Evolutionary conservation across 768 basidiomycete species (phyloP), one percentile per base, ranked within the genome.

Genomic region (Trametes elegans): DNA sequence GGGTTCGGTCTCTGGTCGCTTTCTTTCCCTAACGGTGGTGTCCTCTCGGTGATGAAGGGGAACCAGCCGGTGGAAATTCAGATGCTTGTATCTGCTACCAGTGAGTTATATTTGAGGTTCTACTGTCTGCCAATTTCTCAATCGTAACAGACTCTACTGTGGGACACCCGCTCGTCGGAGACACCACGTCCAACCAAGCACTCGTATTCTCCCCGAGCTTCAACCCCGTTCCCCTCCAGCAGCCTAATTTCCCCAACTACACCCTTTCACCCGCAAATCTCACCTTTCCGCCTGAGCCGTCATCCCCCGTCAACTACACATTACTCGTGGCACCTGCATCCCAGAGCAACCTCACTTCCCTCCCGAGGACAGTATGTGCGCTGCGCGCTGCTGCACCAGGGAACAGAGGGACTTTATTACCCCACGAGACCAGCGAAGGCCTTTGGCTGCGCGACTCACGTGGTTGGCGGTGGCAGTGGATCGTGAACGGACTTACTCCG

Each of bases 381-480:
- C 66, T 91, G n/a, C 67, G 69, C 1, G 68, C 68, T 0, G 70
- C 73, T 21, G 65, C 70, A 0, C 27, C 56, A 28, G 45, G 40
- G 7, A 61, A 57, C 21, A 60, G 55, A 24, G 49, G 42, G 24
- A 36, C 18, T 5, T 70, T 76, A 1, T 61, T 68, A 0, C 78
- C 79, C 1, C 68, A 66, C 1, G 67, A 78, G 3, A 62, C 73
- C 5, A 79, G 74, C 49, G 69, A 80, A 51, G 75, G 74, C 2
- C 55, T 80, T 3, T 89, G 88, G 84, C 68, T 85, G 7, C 75
- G 81, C 40, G 80, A 82, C 61, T 49, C 64, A 0, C 65, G 72
- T 0, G 90, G 88, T 0, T 88, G 82, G 82, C 70, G 89, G 43
- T 79, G 70, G 26, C 87, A 92, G 62, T 93, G 83, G 78, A 64